Evolutionary conservation across 768 basidiomycete genomes (phyloP), one percentile per base, ranked within the genome.

Genomic region (Grammothele lineata): DNA sequence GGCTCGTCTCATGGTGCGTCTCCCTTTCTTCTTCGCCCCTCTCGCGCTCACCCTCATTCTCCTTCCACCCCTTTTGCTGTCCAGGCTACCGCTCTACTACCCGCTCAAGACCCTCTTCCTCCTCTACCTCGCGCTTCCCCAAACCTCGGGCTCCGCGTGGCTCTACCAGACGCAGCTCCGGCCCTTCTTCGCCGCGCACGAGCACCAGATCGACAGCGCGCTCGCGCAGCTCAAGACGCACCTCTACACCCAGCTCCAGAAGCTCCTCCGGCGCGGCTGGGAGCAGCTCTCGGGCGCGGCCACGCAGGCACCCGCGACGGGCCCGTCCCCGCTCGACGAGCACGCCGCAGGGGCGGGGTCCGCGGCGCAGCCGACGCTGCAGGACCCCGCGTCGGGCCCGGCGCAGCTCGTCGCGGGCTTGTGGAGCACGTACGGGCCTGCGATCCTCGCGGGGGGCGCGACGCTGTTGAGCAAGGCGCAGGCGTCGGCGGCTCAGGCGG

Each of bases 61-160:
- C 36, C 48, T 34, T 35, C 37, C 32, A 44, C 45, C 35, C 45
- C 50, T 51, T 30, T 46, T 11, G 12, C 30, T 9, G 27, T 34
- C 40, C 61, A 92, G 92, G 91, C 76, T 97, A 38, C 93, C 93
- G 2, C 80, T 97, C 65, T 97, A 96, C 70, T 82, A 82, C 57
- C 68, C 83, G 23, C 47, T 91, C 57, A 95, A 94, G 70, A 83
- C 82, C 3, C 58, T 87, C 45, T 87, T 94, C 63, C 80, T 96
- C 37, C 80, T 95, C 48, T 95, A 92, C 67, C 82, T 97, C 40
- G 87, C 85, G 2, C 80, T 94, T 5, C 93, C 94, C 0, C 92
- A 94, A 61, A 91, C 89, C 0, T 83, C 82, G 54, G 93, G 94
- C 21, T 81, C 93, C 0, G 82, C 91, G 1, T 89, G 87, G 64